phyloP scores from a whole-genome alignment of 345 rosid genomes.

The Viola odorata region DNA sequence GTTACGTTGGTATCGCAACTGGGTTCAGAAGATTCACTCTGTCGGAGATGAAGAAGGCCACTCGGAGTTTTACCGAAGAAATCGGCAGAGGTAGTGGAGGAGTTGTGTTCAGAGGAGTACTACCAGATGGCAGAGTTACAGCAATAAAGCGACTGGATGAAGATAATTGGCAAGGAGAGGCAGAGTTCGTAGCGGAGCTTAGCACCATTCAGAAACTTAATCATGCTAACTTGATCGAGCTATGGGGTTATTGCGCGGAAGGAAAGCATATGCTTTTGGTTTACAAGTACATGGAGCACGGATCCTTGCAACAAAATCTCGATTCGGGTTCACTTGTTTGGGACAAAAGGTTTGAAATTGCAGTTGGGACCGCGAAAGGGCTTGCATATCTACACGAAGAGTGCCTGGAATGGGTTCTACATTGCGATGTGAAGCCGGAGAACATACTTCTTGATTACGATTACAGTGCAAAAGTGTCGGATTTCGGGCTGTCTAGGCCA shows the following conservation, averaged over 20 bases:
- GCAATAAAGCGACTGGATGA: constrained; percentile 10
- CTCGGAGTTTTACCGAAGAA: constrained; percentile 8
- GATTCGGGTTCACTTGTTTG: constrained; percentile 3
- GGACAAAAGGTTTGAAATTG: constrained; percentile 8
- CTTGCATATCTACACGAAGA: constrained; percentile 16
- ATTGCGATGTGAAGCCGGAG: constrained; percentile 15
- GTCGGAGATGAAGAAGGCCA: constrained; percentile 13
- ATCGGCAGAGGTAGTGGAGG: constrained; percentile 14
- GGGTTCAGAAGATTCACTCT: constrained; percentile 5
- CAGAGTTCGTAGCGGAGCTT: constrained; percentile 5
- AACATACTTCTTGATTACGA: constrained; percentile 8
- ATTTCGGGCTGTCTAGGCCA: constrained; percentile 11
- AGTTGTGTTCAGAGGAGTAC: constrained; percentile 8
- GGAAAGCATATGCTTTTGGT: constrained; percentile 12
- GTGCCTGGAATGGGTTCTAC: constrained; percentile 15
- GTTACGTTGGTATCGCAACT: neutral
- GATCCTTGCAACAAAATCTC: constrained; percentile 10
- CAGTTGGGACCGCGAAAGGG: neutral
- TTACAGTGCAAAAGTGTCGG: constrained; percentile 6
- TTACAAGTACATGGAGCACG: constrained; percentile 10
- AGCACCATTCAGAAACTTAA: constrained; percentile 6
- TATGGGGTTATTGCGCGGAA: constrained; percentile 14
- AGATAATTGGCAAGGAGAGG: constrained; percentile 10
- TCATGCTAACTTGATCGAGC: constrained; percentile 8
- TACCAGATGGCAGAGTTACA: constrained; percentile 8